phyloP scores from a whole-genome alignment of 495 filamentous ascomycete species.

The Neurospora sp. region DNA sequence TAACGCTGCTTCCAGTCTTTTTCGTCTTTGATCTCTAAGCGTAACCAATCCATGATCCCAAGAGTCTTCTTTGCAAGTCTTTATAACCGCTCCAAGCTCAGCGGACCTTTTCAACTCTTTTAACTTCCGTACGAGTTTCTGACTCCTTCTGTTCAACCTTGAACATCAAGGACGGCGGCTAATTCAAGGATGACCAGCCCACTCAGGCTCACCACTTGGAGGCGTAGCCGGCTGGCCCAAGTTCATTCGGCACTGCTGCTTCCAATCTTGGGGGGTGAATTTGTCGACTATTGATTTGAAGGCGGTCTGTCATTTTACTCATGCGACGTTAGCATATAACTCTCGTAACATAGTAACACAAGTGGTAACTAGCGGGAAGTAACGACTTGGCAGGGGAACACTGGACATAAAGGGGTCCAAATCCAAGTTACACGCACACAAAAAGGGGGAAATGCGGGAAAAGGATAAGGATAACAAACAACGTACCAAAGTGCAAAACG shows the following conservation, averaged over 20 bases:
- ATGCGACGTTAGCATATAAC: background rate
- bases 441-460: background rate
- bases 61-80: no score
- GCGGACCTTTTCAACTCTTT: background rate
- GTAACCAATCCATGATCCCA: no score
- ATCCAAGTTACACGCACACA: background rate
- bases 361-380: no score
- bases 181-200: conserved; percentile 29
- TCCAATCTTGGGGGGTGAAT: conserved; percentile 77
- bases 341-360: no score
- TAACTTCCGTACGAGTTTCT: no score
- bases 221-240: conserved; percentile 41
- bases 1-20: no score
- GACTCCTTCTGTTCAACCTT: no score
- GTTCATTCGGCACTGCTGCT: conserved; percentile 59
- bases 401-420: background rate
- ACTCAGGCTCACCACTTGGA: conserved; percentile 39
- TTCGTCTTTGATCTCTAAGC: no score
- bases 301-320: conserved; percentile 43
- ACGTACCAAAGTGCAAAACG: conserved; percentile 79
- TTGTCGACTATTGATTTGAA: conserved; percentile 91
- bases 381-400: background rate
- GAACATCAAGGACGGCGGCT: no score
- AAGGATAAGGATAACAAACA: background rate
- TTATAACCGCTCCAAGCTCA: no score